Conservation (phyloP, 345 rosid species). For the Limnanthes douglasii region DNA sequence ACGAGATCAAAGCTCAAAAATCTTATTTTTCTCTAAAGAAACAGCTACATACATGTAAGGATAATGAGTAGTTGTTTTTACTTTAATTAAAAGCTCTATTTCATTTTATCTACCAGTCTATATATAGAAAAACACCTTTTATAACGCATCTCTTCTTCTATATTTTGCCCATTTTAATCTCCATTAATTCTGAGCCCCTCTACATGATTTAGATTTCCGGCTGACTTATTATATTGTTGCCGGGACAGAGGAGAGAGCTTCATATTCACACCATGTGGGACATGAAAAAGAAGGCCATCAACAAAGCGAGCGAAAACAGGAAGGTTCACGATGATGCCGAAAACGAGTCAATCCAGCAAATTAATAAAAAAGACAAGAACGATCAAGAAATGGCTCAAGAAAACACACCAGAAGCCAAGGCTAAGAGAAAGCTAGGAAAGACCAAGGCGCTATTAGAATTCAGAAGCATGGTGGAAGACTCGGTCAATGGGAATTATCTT, state of each 20-base stretch:
- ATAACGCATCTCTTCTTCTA: too few species aligned
- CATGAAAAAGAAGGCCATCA: not conserved
- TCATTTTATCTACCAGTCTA: too few species aligned
- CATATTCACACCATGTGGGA: too few species aligned
- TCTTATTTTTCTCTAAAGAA: too few species aligned
- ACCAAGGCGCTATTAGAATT: conserved; percentile 27
- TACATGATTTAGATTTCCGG: not conserved
- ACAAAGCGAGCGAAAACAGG: not conserved
- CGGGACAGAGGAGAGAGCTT: not conserved
- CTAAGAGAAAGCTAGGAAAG: conserved; percentile 13
- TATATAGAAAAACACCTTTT: too few species aligned
- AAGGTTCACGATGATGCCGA: not conserved
- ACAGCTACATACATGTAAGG: too few species aligned
- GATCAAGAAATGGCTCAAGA: not conserved
- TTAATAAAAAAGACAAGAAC: too few species aligned
- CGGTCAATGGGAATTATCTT: conserved; percentile 27
- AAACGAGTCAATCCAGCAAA: not conserved
- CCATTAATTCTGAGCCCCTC: not conserved
- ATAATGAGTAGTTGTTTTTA: too few species aligned
- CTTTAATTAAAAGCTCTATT: too few species aligned
- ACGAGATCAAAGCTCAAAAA: too few species aligned
- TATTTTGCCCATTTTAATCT: too few species aligned
- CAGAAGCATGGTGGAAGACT: conserved; percentile 28
- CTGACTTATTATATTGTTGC: not conserved
- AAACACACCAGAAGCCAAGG: not conserved